Evolutionary conservation across 768 basidiomycete genomes (phyloP).

Genomic region (Phaeolepiota aurea): DNA sequence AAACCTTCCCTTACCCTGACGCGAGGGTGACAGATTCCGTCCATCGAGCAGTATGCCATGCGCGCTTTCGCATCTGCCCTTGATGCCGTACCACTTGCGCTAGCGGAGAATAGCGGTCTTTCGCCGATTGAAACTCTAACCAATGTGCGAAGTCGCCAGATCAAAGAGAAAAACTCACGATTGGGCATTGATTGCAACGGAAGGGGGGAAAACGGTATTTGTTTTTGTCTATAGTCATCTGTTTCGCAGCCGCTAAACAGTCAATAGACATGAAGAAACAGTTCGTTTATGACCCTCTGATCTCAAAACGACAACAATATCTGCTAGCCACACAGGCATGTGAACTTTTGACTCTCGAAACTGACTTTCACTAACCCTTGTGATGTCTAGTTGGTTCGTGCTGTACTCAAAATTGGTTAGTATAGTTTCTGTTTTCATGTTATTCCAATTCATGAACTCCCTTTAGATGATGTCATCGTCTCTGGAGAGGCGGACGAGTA

Average conservation of each 20-base stretch:
- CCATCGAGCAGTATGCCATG: slow-evolving; percentile 99
- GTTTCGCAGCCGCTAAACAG: too few species aligned
- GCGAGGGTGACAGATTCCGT: slow-evolving; percentile 77
- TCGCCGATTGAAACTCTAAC: slow-evolving; percentile 97
- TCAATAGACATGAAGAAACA: slow-evolving; percentile 91
- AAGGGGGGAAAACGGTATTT: slow-evolving; percentile 76
- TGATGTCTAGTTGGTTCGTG: slow-evolving; percentile 59
- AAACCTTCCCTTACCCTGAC: not conserved
- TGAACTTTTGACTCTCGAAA: slow-evolving; percentile 2
- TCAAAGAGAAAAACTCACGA: slow-evolving; percentile 74
- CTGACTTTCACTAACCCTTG: slow-evolving; percentile 3
- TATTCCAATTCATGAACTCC: slow-evolving; percentile 1
- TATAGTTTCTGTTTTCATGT: slow-evolving; percentile 5
- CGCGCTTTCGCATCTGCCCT: slow-evolving; percentile 95
- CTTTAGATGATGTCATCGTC: slow-evolving; percentile 68
- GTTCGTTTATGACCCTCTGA: slow-evolving; percentile 94
- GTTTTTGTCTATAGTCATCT: too few species aligned
- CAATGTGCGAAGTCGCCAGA: slow-evolving; percentile 89
- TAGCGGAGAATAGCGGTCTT: slow-evolving; percentile 96
- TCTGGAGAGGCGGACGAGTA: slow-evolving; percentile 66
- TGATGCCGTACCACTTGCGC: slow-evolving; percentile 89
- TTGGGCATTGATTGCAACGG: slow-evolving; percentile 93
- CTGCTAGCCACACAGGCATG: slow-evolving; percentile 90
- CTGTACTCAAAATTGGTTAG: slow-evolving; percentile 82
- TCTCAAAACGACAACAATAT: slow-evolving; percentile 96